Percentiles rank a stretch among this genome's conserved stretches.
Evolutionary conservation across 2,329 filamentous ascomycete genomes (phyloP).

Genomic region (Myrmaecium sp.): DNA sequence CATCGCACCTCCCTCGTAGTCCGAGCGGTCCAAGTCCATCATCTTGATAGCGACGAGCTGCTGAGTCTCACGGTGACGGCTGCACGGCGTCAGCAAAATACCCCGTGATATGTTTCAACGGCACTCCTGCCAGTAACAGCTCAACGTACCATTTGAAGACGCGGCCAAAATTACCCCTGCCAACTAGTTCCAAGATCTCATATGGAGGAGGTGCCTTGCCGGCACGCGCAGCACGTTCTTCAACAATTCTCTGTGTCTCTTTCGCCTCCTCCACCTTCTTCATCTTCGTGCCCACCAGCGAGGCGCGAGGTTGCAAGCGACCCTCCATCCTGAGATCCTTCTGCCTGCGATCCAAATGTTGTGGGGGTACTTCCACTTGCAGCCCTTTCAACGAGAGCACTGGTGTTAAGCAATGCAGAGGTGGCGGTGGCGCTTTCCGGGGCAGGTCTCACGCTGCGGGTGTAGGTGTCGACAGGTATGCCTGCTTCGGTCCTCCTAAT

Average conservation of each 20-base stretch:
- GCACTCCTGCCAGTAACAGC: background rate
- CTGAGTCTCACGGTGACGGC: slow-evolving; percentile 22
- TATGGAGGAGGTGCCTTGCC: slow-evolving; percentile 48
- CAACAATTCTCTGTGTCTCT: slow-evolving; percentile 49
- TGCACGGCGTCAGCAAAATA: slow-evolving; percentile 11
- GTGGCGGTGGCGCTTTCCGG: too few relatives aligned
- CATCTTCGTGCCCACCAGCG: slow-evolving; percentile 28
- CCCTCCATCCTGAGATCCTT: too few relatives aligned
- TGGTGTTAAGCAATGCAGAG: too few relatives aligned
- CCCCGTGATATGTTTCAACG: slow-evolving; percentile 1
- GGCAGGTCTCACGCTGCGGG: too few relatives aligned
- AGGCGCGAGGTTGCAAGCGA: slow-evolving; percentile 3
- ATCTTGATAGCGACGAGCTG: slow-evolving; percentile 62
- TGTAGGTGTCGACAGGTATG: too few relatives aligned
- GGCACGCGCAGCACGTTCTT: slow-evolving; percentile 42
- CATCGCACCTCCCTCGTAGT: slow-evolving; percentile 26
- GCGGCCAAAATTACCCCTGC: slow-evolving; percentile 57
- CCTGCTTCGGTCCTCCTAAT: too few relatives aligned
- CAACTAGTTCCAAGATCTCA: slow-evolving; percentile 54
- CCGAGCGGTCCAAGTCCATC: slow-evolving; percentile 66
- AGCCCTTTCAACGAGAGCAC: too few relatives aligned
- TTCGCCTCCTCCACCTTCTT: slow-evolving; percentile 52
- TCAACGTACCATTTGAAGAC: slow-evolving; percentile 45
- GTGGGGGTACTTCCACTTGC: too few relatives aligned
- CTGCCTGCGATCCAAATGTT: too few relatives aligned